Evolutionary conservation across 441 rosid genomes (phyloP), one percentile per base, ranked within the genome.

Genomic region (Populus hybrid): DNA sequence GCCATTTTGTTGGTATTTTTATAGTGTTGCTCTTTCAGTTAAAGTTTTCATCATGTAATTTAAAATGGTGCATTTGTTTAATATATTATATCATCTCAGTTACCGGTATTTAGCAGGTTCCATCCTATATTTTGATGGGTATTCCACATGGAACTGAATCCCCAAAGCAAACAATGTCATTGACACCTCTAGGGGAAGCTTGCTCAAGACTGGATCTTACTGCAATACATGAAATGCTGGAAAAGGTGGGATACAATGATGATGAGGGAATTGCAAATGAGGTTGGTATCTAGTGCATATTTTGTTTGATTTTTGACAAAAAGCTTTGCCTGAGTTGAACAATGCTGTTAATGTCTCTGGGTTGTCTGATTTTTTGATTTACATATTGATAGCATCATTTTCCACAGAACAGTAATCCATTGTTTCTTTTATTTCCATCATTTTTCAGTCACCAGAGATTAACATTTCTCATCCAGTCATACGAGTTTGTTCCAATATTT

Each of bases 181-280:
- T 93, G 76, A 90, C 95, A 6, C 98, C 98, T 79, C 83, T 95
- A 1, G 98, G 94, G 0, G 99, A 95, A 71, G 99, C 99, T 79
- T 94, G 95, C 86, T 89, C 90, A 10, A 89, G 94, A 82, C 72
- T 90, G 83, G 99, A 95, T 83, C 89, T 95, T 76, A 90, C 97
- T 32, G 97, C 97, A 2, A 91, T 95, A 78, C 95, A 92, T 76
- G 97, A 91, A 84, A 87, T 95, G 77, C 86, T 95, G n/a, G 98
- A 95, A 81, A 90, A 90, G 81, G 74, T 81, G 42, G 98, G 99
- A 77, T 95, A 94, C 84, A 91, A 90, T 75, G 97, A 95, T 70
- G 99, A 95, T 67, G 97, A 91, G 69, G 95, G 97, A 35, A 82
- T 90, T 68, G 97, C 95, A 73, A 94, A 87, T 86, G 99, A 95